Evolutionary conservation across 306 rosid genomes (phyloP).

Genomic region (Medicago arabica): DNA sequence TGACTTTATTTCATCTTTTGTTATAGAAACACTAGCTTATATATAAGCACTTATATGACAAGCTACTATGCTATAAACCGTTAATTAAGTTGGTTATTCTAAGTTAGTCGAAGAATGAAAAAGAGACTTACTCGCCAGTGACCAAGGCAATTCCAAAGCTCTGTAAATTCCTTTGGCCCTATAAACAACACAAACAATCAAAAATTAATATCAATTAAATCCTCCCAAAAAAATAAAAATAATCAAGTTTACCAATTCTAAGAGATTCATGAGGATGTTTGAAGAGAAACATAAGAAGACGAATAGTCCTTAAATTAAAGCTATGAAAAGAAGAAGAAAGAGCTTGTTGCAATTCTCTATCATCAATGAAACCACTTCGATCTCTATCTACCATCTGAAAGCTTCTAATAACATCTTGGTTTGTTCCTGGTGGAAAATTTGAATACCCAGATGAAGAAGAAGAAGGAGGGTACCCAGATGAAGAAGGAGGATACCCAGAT

Average conservation of each 20-base stretch:
- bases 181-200: constrained; percentile 35
- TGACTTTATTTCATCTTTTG: too few relatives aligned
- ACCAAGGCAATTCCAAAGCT: constrained; percentile 83
- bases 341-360: constrained; percentile 77
- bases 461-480: constrained; percentile 36
- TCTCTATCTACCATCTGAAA: constrained; percentile 86
- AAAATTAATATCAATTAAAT: constrained; percentile 35
- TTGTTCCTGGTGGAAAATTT: constrained; percentile 71
- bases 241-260: constrained; percentile 51
- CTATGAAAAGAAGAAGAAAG: constrained; percentile 76
- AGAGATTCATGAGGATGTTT: constrained; percentile 55
- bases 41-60: too few relatives aligned
- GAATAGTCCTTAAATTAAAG: constrained; percentile 74
- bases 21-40: too few relatives aligned
- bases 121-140: constrained; percentile 78
- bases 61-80: too few relatives aligned
- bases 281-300: constrained; percentile 84
- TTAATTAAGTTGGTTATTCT: too few relatives aligned
- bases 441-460: constrained; percentile 44
- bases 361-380: constrained; percentile 84
- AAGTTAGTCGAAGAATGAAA: background rate
- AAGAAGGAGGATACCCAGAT: constrained; percentile 39
- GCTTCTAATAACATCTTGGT: constrained; percentile 68
- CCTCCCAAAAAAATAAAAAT: background rate
- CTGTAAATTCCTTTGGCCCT: constrained; percentile 85